Evolutionary conservation across 208 protist genomes (phyloP), one percentile per base, ranked within the genome.

Genomic region (Wallacemonas sp.): DNA sequence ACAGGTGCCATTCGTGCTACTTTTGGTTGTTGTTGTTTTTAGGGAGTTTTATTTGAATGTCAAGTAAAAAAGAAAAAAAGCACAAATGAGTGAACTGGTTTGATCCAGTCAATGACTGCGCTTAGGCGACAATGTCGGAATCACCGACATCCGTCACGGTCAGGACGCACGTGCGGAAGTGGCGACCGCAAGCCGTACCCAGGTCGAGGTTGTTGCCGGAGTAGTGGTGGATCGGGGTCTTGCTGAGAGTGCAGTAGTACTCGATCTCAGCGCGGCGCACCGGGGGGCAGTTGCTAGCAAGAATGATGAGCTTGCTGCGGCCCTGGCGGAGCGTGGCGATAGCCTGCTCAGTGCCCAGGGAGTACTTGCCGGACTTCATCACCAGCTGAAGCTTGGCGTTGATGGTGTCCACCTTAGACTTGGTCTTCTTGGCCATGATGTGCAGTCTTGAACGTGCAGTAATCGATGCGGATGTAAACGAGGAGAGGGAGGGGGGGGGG

Each of bases 221-320:
- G 94, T 99, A 99, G 91, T 99, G 98, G 86, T 99, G 97, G 62
- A 99, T 98, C 44, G 79, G 80, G 51, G 98, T 99, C 88, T 99
- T 99, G 84, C 91, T 91, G 65, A 99, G 96, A 81, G 99, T 99
- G 80, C 98, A 98, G 90, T 99, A 99, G 93, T 99, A 99, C 93
- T 99, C 99, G 61, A 99, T 93, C 90, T 99, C 98, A 9, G 98
- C 98, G 79, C 98, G 98, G 75, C 97, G 93, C 39, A 99, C 86
- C 31, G 98, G 88, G 51, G 98, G 98, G 92, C 96, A 98, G 94
- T 99, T 99, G 90, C 80, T 98, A 28, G 97, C 70, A 70, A 99
- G 97, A 65, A 99, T 88, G 47, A 99, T 79, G 53, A 99, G 90
- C 93, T 99, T 99, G 76, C 98, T 97, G 93, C 91, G 90, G 67